These are phyloP conservation scores for Chaetoceros tenuissimus DNA, from an alignment of 108 stramenopile species.

Conservation along the genomic window DNA sequence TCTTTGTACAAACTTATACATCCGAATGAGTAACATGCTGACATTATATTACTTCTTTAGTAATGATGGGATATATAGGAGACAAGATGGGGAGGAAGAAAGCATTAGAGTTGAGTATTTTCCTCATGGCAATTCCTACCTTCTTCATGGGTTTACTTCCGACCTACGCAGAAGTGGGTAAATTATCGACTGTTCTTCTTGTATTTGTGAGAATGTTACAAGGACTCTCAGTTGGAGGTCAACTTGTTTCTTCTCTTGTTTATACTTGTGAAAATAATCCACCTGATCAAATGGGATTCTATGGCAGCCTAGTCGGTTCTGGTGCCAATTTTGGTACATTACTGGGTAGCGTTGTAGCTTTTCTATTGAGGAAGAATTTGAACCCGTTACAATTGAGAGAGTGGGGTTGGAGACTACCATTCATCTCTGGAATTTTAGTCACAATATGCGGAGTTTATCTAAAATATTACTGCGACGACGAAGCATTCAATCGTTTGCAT, in stretches of 20 bases:
- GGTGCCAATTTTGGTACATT: constrained; percentile 53
- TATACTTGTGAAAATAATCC: constrained; percentile 47
- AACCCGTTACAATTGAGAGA: constrained; percentile 40
- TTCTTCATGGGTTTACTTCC: constrained; percentile 65
- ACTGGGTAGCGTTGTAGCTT: constrained; percentile 47
- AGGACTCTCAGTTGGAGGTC: constrained; percentile 56
- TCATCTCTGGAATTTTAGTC: constrained; percentile 59
- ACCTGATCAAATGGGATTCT: constrained; percentile 49
- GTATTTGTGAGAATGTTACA: constrained; percentile 48
- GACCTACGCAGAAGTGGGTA: constrained; percentile 43
- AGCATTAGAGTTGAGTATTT: constrained; percentile 43
- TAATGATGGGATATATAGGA: constrained; percentile 50
- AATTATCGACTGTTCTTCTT: constrained; percentile 27
- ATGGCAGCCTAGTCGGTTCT: constrained; percentile 27
- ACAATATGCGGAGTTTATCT: constrained; percentile 43
- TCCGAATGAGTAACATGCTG: too few relatives aligned
- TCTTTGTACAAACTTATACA: too few relatives aligned
- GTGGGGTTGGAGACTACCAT: constrained; percentile 70
- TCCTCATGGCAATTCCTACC: constrained; percentile 60
- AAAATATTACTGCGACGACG: constrained; percentile 18
- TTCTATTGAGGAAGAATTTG: constrained; percentile 33
- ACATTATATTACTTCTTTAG: too few relatives aligned
- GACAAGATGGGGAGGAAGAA: constrained; percentile 55
- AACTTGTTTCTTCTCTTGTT: constrained; percentile 44
- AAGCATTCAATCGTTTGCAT: constrained; percentile 9